Evolutionary conservation across 257 asterid species (phyloP), one percentile per base, ranked within the genome.

Genomic region (Plantago ovata): DNA sequence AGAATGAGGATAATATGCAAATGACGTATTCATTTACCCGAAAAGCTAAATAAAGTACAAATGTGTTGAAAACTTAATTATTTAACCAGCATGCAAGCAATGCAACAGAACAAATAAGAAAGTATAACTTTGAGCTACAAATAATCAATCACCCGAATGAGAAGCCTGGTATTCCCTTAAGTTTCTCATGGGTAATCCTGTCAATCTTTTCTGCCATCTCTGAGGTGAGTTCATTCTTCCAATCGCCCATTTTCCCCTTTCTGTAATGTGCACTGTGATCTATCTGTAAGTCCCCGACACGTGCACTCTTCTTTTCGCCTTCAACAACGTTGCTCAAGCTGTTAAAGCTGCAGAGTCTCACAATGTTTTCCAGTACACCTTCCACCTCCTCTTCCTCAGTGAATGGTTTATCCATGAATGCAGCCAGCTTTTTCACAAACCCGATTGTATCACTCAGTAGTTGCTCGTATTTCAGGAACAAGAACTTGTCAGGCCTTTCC

Each of bases 391-490:
- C 74, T 38, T 69, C 74, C 21, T 3, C n/a, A 9, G 69, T 56
- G 44, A 69, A 63, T 13, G 69, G 69, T 1, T 23, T 1, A 3
- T 61, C 74, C 0, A 69, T 10, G 14, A 62, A 69, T 18, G 11
- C 43, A 0, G 74, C 74, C 11, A 69, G 12, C 28, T 47, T 62
- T 60, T 14, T 47, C 14, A 40, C 38, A 5, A 13, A 18, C 7
- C 21, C 53, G 10, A 16, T 38, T 0, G 38, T 22, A 2, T 68
- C 73, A n/a, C 46, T 46, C 18, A 15, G 48, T 40, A 69, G 9
- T 18, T 69, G 65, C 44, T 69, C 74, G 21, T 62, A 69, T 47
- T 63, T 69, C 23, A 69, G 21, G 21, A 69, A 69, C 56, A 69
- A 14, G 8, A 69, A 60, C 16, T 23, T 49, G 0, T 4, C 22